phyloP scores from a whole-genome alignment of 164 flowering plant genomes.

The Magnolia officinalis region DNA sequence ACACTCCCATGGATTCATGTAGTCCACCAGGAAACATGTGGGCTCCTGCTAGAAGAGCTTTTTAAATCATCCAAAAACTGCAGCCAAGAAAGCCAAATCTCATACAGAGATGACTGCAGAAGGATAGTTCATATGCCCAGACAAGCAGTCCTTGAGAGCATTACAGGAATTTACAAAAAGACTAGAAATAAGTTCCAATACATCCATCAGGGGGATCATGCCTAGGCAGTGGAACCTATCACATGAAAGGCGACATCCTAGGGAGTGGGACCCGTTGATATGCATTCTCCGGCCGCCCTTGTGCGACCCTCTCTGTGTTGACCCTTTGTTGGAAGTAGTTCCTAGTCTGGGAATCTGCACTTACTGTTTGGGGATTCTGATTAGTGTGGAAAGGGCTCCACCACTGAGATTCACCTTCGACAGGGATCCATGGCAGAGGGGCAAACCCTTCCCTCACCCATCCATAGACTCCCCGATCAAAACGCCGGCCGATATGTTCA shows the following conservation, averaged over 20 bases:
- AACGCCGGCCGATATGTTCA: conserved; percentile 8
- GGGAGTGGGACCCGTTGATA: conserved; percentile 9
- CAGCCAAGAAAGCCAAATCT: conserved; percentile 4
- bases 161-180: conserved; percentile 9
- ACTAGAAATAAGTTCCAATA: neutral
- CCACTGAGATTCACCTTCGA: conserved; percentile 15
- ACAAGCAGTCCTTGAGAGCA: conserved; percentile 11
- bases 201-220: neutral
- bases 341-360: conserved; percentile 10
- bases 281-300: conserved; percentile 11
- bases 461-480: conserved; percentile 9
- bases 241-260: conserved; percentile 17
- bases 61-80: conserved; percentile 3
- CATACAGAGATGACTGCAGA: conserved; percentile 1
- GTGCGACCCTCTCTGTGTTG: conserved; percentile 6
- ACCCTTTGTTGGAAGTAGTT: conserved; percentile 8
- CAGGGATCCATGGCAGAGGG: conserved; percentile 15
- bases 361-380: conserved; percentile 11
- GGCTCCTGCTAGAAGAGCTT: neutral
- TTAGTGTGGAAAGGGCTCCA: conserved; percentile 14
- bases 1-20: neutral
- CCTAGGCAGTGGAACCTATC: neutral
- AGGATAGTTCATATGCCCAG: conserved; percentile 7
- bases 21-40: neutral
- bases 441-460: conserved; percentile 17